Percentiles rank a stretch among this genome's conserved stretches.
These are phyloP conservation scores for Babesia caballi DNA, from an alignment of 169 alveolate species.

Conservation along the genomic window DNA sequence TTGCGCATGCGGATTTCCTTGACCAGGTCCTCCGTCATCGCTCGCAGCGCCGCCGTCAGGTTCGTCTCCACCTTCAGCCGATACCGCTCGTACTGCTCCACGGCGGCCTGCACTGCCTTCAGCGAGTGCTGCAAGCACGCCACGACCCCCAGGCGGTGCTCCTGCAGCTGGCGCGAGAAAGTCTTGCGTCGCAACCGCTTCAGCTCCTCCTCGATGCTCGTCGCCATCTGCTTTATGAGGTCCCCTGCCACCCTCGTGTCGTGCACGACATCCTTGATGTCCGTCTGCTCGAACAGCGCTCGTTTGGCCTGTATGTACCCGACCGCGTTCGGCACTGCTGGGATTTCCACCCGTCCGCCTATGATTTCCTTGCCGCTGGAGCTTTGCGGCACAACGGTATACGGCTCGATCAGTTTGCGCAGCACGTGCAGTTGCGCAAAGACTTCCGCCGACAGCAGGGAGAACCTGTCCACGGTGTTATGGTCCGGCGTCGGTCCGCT, in stretches of 20 bases:
- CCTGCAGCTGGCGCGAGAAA: slow-evolving; percentile 8
- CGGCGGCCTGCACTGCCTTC: slow-evolving; percentile 24
- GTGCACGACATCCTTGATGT: slow-evolving; percentile 51
- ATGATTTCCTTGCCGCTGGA: slow-evolving; percentile 1
- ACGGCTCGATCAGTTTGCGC: slow-evolving; percentile 30
- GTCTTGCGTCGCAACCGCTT: background rate
- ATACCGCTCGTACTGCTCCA: slow-evolving; percentile 45
- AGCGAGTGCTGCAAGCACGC: slow-evolving; percentile 47
- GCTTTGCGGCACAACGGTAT: background rate
- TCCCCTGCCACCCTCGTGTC: slow-evolving; percentile 55
- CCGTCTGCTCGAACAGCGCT: slow-evolving; percentile 24
- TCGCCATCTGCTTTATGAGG: slow-evolving; percentile 36
- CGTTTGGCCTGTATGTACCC: slow-evolving; percentile 30
- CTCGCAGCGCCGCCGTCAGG: background rate
- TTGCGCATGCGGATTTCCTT: background rate
- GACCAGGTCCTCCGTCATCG: slow-evolving; percentile 38
- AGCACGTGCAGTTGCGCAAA: slow-evolving; percentile 36
- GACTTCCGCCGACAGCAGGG: slow-evolving; percentile 34
- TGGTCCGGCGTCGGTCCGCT: background rate
- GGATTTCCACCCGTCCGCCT: slow-evolving; percentile 24
- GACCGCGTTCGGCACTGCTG: background rate
- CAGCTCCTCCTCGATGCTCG: slow-evolving; percentile 4
- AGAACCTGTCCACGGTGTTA: slow-evolving; percentile 36
- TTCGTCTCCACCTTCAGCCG: slow-evolving; percentile 40
- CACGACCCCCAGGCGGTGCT: slow-evolving; percentile 48